Evolutionary conservation across 371 early-diverging fungal species (phyloP).

Genomic region (Smittium mucronatum): DNA sequence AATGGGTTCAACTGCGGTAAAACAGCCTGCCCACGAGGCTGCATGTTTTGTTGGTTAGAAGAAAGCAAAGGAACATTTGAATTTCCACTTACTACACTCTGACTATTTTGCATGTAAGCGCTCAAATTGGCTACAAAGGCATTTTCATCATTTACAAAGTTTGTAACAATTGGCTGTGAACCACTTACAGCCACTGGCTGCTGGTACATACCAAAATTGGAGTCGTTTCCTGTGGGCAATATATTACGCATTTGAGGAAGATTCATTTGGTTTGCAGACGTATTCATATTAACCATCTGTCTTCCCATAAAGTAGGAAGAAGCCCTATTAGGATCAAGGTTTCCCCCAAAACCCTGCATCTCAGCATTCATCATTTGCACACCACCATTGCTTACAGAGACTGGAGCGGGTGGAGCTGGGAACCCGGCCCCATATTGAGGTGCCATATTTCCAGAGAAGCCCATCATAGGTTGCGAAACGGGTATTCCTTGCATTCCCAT

Average conservation of each 20-base stretch:
- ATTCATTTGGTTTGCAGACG: background rate
- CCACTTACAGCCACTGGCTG: background rate
- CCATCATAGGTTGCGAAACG: background rate
- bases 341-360: background rate
- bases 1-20: background rate
- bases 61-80: background rate
- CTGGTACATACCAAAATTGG: background rate
- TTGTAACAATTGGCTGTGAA: background rate
- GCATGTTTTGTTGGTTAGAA: background rate
- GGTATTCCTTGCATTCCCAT: background rate
- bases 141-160: constrained; percentile 2
- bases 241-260: background rate
- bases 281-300: background rate
- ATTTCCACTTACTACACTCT: background rate
- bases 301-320: background rate
- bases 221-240: background rate
- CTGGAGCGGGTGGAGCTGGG: background rate
- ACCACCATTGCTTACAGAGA: background rate
- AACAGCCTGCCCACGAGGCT: background rate
- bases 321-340: background rate
- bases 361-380: background rate
- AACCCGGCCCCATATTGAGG: background rate
- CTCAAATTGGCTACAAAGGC: constrained; percentile 2
- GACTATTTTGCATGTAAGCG: background rate
- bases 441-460: background rate